Evolutionary conservation across 169 alveolate species (phyloP).

Genomic region (Eimeria praecox): DNA sequence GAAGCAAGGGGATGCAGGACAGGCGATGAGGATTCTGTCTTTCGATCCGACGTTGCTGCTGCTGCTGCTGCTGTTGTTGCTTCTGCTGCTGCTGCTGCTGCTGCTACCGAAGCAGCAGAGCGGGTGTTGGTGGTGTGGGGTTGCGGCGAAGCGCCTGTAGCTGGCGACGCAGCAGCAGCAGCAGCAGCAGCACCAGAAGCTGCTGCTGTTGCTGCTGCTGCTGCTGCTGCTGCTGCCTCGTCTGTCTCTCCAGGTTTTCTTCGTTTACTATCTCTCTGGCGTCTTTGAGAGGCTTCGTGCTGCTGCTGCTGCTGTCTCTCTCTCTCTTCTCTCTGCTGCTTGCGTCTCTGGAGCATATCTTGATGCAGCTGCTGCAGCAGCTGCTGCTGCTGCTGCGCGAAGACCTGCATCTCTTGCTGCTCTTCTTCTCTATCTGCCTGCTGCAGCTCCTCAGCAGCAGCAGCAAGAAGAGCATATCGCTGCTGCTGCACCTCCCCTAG

Average conservation of each 20-base stretch:
- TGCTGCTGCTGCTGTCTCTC: slow-evolving; percentile 63
- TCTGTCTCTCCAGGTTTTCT: slow-evolving; percentile 26
- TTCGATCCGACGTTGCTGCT: slow-evolving; percentile 8
- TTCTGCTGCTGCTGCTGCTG: slow-evolving; percentile 40
- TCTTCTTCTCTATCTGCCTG: slow-evolving; percentile 25
- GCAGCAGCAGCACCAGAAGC: slow-evolving; percentile 5
- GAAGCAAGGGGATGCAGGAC: neutral
- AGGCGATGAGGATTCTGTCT: neutral
- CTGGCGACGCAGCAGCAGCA: slow-evolving; percentile 16
- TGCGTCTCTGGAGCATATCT: slow-evolving; percentile 22
- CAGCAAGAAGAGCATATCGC: slow-evolving; percentile 46
- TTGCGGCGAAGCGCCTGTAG: neutral
- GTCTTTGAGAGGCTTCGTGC: slow-evolving; percentile 44
- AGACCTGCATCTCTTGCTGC: slow-evolving; percentile 61
- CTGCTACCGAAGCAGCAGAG: neutral
- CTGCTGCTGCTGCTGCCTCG: slow-evolving; percentile 61
- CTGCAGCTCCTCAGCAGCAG: slow-evolving; percentile 39
- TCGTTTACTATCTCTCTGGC: slow-evolving; percentile 26
- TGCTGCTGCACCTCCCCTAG: slow-evolving; percentile 72
- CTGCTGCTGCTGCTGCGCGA: slow-evolving; percentile 63
- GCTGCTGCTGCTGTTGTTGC: slow-evolving; percentile 40
- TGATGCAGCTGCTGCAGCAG: slow-evolving; percentile 61
- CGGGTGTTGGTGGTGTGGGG: neutral
- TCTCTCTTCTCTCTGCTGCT: slow-evolving; percentile 59
- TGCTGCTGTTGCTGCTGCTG: slow-evolving; percentile 63